These are phyloP conservation scores for Casuarina glauca DNA, from an alignment of 306 rosid genomes.

Conservation along the genomic window DNA sequence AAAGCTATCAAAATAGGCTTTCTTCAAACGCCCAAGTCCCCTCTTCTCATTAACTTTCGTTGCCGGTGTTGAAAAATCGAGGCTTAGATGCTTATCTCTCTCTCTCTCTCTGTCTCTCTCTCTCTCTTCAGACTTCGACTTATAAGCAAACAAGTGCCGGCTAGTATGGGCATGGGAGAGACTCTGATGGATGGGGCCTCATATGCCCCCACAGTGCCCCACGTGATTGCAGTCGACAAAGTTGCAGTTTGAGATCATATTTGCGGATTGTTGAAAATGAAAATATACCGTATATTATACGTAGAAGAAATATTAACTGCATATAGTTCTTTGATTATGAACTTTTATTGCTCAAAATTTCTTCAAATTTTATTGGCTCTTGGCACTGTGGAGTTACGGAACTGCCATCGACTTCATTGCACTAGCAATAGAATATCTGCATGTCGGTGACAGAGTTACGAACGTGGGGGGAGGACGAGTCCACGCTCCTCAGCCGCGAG, in stretches of 20 bases:
- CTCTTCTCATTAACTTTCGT: not conserved
- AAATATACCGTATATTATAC: too few relatives aligned
- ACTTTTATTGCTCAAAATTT: too few relatives aligned
- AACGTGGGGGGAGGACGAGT: not conserved
- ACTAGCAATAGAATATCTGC: conserved; percentile 23
- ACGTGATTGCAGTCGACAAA: conserved; percentile 41
- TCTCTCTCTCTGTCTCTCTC: not conserved
- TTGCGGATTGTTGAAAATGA: not conserved
- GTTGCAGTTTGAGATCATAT: conserved; percentile 15
- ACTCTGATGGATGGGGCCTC: conserved; percentile 31
- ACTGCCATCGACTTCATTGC: not conserved
- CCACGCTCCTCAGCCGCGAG: conserved; percentile 9
- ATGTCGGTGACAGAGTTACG: conserved; percentile 40
- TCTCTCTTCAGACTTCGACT: conserved; percentile 23
- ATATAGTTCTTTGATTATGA: too few relatives aligned
- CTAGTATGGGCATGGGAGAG: conserved; percentile 36
- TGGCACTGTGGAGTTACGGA: not conserved
- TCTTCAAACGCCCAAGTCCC: conserved; percentile 11
- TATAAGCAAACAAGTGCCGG: conserved; percentile 55
- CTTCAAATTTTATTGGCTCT: not conserved
- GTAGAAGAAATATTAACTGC: too few relatives aligned
- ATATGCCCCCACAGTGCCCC: conserved; percentile 58
- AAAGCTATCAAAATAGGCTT: conserved; percentile 27
- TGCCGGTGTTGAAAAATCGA: conserved; percentile 11
- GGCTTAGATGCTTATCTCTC: conserved; percentile 14